A percentile compares a stretch with the other conserved stretches of the same genome.
phyloP scores from a whole-genome alignment of 257 asterid species.

The Nicotiana tabacum region DNA sequence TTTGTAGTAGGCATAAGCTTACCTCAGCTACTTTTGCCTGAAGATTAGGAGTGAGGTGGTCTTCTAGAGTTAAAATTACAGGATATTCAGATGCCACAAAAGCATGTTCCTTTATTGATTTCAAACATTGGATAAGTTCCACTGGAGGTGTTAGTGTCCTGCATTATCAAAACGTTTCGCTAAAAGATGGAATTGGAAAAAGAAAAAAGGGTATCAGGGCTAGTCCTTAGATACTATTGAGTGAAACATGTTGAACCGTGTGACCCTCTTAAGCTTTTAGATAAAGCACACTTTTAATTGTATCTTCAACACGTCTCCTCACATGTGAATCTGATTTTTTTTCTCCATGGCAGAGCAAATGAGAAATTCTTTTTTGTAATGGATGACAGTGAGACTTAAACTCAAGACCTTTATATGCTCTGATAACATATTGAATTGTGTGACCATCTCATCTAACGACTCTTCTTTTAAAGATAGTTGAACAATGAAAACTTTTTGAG shows the following conservation, averaged over 20 bases:
- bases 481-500: neutral
- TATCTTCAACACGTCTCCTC: neutral
- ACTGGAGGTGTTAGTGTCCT: conserved; percentile 80
- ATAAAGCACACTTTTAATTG: neutral
- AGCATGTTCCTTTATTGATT: conserved; percentile 59
- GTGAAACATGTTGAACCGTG: neutral
- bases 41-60: conserved; percentile 66
- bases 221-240: neutral
- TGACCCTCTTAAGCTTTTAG: neutral
- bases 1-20: neutral
- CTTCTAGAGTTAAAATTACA: conserved; percentile 70
- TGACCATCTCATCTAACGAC: neutral
- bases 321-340: neutral
- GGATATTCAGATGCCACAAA: conserved; percentile 74
- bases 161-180: neutral
- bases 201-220: neutral
- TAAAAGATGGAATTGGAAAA: neutral
- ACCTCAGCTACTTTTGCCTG: conserved; percentile 82
- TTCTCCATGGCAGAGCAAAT: neutral
- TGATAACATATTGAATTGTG: neutral
- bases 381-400: neutral
- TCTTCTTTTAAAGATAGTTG: neutral
- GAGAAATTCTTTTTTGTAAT: neutral
- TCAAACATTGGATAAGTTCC: conserved; percentile 55
- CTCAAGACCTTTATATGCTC: neutral